Evolutionary conservation across 1,284 basidiomycete genomes (phyloP), one percentile per base, ranked within the genome.

Genomic region (Ceratobasidium sp.): DNA sequence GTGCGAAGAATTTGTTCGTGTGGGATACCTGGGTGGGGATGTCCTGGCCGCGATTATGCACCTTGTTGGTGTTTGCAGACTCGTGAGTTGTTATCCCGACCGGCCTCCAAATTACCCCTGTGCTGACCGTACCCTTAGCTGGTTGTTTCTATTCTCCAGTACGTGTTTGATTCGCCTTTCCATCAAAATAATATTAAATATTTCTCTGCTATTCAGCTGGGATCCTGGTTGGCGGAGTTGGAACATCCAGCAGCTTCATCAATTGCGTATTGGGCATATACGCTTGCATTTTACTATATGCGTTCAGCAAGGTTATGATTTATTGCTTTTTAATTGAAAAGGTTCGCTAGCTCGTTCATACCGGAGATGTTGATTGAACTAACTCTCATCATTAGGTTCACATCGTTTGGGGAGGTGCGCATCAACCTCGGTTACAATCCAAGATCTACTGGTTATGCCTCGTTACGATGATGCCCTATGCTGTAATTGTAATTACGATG

Each of bases 281-380:
- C 48, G 79, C 81, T 62, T 86, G 85, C 81, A 84, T 86, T 62
- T 69, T 81, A 16, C 82, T 87, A 55, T 88, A 88, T 79, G 83
- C 83, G 0, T 59, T 35, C 0, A 80, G 78, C 74, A 82, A 83
- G 77, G 57, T 86, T 14, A 80, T 86, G 71, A 85, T 87, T n/a
- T 87, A 87, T 78, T 81, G 83, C 14, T 86, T 86, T 78, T 83
- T 86, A 3, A 78, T 79, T 35, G 79, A 79, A 57, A 80, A 80
- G 81, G 85, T 85, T 67, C 50, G 81, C 71, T 41, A 27, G 23
- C 54, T 5, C 76, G 62, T 33, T 35, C 35, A n/a, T 27, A 30
- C 67, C 33, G 27, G 20, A 23, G 30, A 38, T 60, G 3, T 16
- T 35, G 33, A 7, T 18, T 41, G 35, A 23, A n/a, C 38, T 41